These are phyloP conservation scores for Pleurotus cornucopiae DNA, from an alignment of 768 basidiomycete genomes.

Conservation along the genomic window DNA sequence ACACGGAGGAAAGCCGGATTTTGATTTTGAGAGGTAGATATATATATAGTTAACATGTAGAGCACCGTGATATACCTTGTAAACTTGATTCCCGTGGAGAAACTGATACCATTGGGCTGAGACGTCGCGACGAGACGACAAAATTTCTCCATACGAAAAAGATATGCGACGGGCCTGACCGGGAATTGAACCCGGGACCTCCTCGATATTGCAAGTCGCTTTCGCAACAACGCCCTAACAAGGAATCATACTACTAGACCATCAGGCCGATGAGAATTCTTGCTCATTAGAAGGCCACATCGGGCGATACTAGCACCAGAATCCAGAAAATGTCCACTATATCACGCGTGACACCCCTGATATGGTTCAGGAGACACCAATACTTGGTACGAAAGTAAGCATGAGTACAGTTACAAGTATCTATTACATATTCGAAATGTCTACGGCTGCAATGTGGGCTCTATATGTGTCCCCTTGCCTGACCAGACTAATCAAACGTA, in stretches of 20 bases:
- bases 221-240: slow-evolving; percentile 1
- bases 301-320: too few relatives aligned
- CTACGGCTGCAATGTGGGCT: background rate
- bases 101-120: background rate
- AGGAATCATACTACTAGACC: slow-evolving; percentile 10
- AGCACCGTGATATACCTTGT: too few relatives aligned
- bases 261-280: background rate
- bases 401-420: background rate
- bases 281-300: too few relatives aligned
- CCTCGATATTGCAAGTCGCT: slow-evolving; percentile 43
- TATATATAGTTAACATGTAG: too few relatives aligned
- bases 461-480: background rate
- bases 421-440: background rate
- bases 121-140: background rate
- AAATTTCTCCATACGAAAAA: background rate
- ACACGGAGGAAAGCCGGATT: background rate
- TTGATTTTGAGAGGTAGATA: background rate
- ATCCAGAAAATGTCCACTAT: too few relatives aligned
- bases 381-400: background rate
- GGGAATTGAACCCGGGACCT: slow-evolving; percentile 90
- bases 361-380: too few relatives aligned
- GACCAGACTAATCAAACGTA: background rate
- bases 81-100: too few relatives aligned
- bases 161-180: slow-evolving; percentile 21
- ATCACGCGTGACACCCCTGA: too few relatives aligned